These are phyloP conservation scores for Anisodus tanguticus DNA, from an alignment of 257 asterid species.

Conservation along the genomic window DNA sequence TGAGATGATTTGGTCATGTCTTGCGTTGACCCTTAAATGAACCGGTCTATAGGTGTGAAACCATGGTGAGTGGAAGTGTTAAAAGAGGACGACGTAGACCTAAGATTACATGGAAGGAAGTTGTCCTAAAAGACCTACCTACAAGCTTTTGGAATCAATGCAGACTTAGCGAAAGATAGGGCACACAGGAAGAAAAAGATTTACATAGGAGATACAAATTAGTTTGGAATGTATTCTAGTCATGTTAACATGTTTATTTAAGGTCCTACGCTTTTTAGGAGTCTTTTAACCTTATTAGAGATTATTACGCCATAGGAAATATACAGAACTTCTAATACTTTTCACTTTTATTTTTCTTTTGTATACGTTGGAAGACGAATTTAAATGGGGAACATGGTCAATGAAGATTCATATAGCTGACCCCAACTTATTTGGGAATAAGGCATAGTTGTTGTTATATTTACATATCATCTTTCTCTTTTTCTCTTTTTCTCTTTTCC, in stretches of 20 bases:
- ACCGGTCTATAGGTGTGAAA: not conserved
- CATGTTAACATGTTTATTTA: not conserved
- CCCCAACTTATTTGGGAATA: not conserved
- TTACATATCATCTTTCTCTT: not conserved
- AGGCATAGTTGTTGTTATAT: not conserved
- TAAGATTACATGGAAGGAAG: conserved; percentile 1
- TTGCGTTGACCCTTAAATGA: not conserved
- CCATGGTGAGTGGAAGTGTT: not conserved
- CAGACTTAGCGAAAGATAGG: not conserved
- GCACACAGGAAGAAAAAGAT: not conserved
- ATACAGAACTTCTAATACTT: not conserved
- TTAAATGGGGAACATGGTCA: not conserved
- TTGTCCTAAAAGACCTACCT: not conserved
- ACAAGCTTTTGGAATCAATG: not conserved
- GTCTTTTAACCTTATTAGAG: too few relatives aligned
- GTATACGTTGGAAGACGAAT: not conserved
- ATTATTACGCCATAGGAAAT: too few relatives aligned
- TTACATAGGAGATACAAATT: not conserved
- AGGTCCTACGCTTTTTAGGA: not conserved
- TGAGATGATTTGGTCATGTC: not conserved
- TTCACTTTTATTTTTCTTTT: not conserved
- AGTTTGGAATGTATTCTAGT: not conserved
- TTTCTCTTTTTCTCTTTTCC: not conserved
- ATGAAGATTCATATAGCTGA: not conserved
- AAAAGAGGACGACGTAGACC: not conserved